phyloP scores from a whole-genome alignment of 1,284 basidiomycete species.

The Ceratorhiza oryzae-sativae region DNA sequence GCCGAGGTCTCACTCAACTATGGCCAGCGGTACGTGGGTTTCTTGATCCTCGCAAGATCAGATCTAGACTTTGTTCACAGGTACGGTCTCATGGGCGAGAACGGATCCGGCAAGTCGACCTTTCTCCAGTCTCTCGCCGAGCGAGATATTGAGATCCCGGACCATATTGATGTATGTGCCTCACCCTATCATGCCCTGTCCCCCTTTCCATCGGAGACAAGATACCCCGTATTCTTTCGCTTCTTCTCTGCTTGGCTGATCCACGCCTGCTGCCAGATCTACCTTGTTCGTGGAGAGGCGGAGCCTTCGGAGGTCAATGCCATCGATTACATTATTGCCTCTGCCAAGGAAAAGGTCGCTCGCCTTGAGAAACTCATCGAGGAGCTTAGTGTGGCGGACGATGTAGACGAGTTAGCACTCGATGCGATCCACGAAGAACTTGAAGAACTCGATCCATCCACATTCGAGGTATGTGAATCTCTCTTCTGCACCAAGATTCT shows the following conservation, averaged over 20 bases:
- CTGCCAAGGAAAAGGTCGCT: conserved; percentile 95
- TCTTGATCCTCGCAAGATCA: neutral
- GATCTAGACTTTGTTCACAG: conserved; percentile 46
- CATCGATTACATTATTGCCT: conserved; percentile 93
- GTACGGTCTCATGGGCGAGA: conserved; percentile 94
- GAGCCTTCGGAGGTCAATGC: conserved; percentile 97
- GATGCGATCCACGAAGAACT: conserved; percentile 95
- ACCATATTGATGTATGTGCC: conserved; percentile 78
- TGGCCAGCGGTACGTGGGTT: conserved; percentile 73
- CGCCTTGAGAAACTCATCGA: conserved; percentile 94
- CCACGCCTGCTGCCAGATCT: conserved; percentile 62
- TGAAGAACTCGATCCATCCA: conserved; percentile 94
- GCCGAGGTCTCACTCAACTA: conserved; percentile 95
- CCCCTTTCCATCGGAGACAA: neutral
- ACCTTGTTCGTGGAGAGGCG: conserved; percentile 94
- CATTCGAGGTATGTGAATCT: conserved; percentile 70
- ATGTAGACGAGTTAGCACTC: conserved; percentile 86
- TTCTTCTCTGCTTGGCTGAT: neutral
- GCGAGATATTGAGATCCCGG: conserved; percentile 93
- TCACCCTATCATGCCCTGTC: neutral
- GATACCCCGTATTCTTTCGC: too few species aligned
- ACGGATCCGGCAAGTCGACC: conserved; percentile 90
- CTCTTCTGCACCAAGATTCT: neutral
- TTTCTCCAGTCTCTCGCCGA: conserved; percentile 65
- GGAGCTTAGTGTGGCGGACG: conserved; percentile 88